A percentile compares a stretch with the other conserved stretches of the same genome.
These are phyloP conservation scores for Sarocladium brachiariae DNA, from an alignment of 2,329 filamentous ascomycete species.

Conservation along the genomic window DNA sequence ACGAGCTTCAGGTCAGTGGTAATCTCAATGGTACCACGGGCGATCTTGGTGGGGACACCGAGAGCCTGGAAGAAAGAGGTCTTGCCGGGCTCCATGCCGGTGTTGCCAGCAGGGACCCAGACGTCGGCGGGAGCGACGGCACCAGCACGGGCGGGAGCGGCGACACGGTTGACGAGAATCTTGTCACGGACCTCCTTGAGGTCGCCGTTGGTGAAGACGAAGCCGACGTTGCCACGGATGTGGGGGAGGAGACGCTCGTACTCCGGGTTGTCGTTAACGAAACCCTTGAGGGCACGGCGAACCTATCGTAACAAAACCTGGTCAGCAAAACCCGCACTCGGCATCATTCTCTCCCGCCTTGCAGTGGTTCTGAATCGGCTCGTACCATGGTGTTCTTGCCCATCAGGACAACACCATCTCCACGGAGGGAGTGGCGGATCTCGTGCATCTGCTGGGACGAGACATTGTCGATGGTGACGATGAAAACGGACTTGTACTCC, in stretches of 20 bases:
- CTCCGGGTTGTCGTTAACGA: constrained; percentile 84
- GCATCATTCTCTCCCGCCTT: not conserved
- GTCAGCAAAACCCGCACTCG: constrained; percentile 1
- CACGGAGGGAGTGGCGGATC: constrained; percentile 88
- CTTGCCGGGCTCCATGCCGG: constrained; percentile 99
- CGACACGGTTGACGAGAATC: constrained; percentile 95
- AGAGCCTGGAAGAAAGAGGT: constrained; percentile 99
- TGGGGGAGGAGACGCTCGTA: constrained; percentile 96
- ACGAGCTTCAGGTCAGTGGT: constrained; percentile 96
- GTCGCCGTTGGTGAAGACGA: constrained; percentile 98
- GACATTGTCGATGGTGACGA: constrained; percentile 98
- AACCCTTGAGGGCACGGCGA: constrained; percentile 94
- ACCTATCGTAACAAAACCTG: constrained; percentile 45
- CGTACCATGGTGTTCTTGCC: constrained; percentile 99
- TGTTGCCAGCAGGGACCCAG: constrained; percentile 96
- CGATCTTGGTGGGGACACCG: constrained; percentile 99
- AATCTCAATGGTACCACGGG: constrained; percentile 99
- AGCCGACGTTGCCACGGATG: constrained; percentile 96
- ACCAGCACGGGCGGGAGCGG: constrained; percentile 95
- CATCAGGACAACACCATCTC: constrained; percentile 93
- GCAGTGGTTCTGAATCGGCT: not conserved
- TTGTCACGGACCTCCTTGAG: constrained; percentile 89
- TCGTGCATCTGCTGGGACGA: constrained; percentile 99
- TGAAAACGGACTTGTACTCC: constrained; percentile 96
- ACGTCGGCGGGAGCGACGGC: constrained; percentile 90